Base-by-base conservation (phyloP, 2,329 filamentous ascomycete genomes). In the Penicillium glabrum region DNA sequence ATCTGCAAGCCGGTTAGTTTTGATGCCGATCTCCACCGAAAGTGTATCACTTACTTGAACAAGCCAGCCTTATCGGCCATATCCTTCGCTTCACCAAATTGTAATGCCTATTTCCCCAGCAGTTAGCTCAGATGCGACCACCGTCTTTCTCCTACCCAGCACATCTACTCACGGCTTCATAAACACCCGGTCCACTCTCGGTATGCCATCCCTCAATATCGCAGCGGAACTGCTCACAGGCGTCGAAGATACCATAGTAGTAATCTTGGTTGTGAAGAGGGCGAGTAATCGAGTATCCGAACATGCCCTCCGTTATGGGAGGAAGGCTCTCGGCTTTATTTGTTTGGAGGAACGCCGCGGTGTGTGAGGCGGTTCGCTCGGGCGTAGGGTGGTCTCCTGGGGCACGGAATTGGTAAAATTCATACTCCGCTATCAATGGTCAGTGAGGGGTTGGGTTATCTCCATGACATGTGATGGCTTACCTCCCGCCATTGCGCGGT, bases 141-240 rank as follows among this genome's bases (percentile, higher is more conserved):
- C 14, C 4, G 29, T n/a, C 6, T 21, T 26, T 31, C 16, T 3
- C 10, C 8, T 31, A n/a, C 9, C 8, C 7, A 39, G 35, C 27
- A 19, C n/a, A 23, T 26, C 16, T 9, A 72, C 80, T 66, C 65
- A 84, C 92, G 13, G 95, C 95, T 78, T 99, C 95, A 72, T 93
- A 98, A 3, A 99, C 95, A 45, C 93, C 93, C 0, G 93, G 93
- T 1, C 93, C 93, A 63, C 89, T 93, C 77, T 97, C 93, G 9
- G 93, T 96, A 78, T 97, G 93, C 93, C 93, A 97, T 46, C 93
- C 91, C 73, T 97, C 93, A 48, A 97, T 89, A 61, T 89, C 84
- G 69, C 91, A 95, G 41, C 83, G 79, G 77, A 96, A 96, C 57
- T 86, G 80, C 62, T 83, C 82, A 77, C 91, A 96, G 0, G 88